Base-by-base conservation (phyloP, 129 eudicot genomes). In the Dittrichia graveolens region DNA sequence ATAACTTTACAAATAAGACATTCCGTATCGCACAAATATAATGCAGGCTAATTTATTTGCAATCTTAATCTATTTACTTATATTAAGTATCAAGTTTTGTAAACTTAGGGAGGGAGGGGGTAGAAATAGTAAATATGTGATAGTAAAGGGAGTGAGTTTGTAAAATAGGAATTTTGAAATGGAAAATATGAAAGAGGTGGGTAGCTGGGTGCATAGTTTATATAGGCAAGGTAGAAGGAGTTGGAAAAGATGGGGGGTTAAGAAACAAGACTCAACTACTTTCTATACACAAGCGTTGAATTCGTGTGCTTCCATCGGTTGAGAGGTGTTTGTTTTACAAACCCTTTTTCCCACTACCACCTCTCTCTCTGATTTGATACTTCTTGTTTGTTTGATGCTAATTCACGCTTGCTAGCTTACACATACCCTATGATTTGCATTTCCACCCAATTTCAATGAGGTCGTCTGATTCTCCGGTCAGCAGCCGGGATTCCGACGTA, bases 241-340 rank as follows among this genome's bases (percentile, higher is more conserved):
- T 58, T 68, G 72, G 80, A 59, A 74, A 74, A 74, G 80, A 74
- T 43, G 41, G 58, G 73, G 76, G 84, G 84, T 78, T 78, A 80
- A 74, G 79, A 74, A 80, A 80, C 84, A 80, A 80, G 84, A 76
- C 80, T 69, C 86, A 81, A 84, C 83, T 78, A 81, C 82, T 78
- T 80, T 73, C 69, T 49, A 11, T 83, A 77, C 61, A 63, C 55
- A 83, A 72, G 87, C 89, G 91, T 91, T 87, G 86, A 83, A 87
- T 54, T 80, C 82, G 83, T 84, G 85, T 83, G 81, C 70, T 61
- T 64, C 74, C 63, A 67, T 82, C 74, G 73, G 95, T 88, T 88
- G 89, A 47, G 85, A 83, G 82, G 87, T 80, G 81, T 65, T 81
- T 83, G 60, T 83, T 74, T 66, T 57, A 66, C 65, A 71, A 40